phyloP scores from a whole-genome alignment of 1,284 basidiomycete genomes.

The Ceratobasidium papillatum region DNA sequence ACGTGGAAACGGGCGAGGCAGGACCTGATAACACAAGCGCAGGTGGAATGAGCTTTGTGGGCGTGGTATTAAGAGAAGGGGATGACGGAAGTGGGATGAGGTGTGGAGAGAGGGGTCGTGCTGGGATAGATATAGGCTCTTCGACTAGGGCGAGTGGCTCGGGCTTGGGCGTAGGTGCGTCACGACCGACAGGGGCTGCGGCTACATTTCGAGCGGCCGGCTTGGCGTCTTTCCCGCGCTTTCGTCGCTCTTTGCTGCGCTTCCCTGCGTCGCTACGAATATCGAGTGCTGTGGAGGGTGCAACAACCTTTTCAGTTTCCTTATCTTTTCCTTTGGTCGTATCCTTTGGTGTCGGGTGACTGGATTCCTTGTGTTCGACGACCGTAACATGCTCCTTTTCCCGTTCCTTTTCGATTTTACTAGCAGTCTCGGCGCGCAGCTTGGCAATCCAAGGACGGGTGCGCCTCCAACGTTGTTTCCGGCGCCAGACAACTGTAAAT shows the following conservation, averaged over 20 bases:
- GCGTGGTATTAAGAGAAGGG: neutral
- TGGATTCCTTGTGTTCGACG: neutral
- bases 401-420: conserved; percentile 34
- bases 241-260: conserved; percentile 28
- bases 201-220: neutral
- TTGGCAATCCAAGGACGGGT: conserved; percentile 26
- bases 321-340: neutral
- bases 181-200: neutral
- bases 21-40: conserved; percentile 26
- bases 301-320: neutral
- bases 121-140: neutral
- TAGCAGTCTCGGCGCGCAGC: conserved; percentile 27
- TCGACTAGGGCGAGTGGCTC: neutral
- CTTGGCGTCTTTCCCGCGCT: conserved; percentile 27
- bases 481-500: conserved; percentile 29
- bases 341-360: neutral
- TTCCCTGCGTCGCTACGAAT: conserved; percentile 17
- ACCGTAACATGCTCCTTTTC: neutral
- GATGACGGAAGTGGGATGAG: conserved; percentile 16
- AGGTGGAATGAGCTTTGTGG: conserved; percentile 6
- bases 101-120: neutral
- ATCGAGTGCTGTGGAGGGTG: neutral
- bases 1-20: conserved; percentile 10
- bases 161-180: conserved; percentile 2
- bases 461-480: conserved; percentile 30